phyloP scores from a whole-genome alignment of 2,329 filamentous ascomycete genomes.

The Talaromyces sp. region DNA sequence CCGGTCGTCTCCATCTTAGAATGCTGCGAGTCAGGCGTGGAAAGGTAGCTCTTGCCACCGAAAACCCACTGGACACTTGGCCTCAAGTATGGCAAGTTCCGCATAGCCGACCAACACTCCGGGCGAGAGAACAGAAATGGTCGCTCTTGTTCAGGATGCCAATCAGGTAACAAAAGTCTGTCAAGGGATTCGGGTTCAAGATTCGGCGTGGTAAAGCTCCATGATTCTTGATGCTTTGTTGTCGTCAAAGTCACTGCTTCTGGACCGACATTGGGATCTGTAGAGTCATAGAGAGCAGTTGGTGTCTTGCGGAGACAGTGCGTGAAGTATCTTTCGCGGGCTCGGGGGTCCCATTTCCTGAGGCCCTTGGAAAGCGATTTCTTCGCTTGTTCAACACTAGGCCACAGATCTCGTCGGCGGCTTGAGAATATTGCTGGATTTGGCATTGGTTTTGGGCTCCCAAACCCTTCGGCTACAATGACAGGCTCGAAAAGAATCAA shows the following conservation, averaged over 20 bases:
- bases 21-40: constrained; percentile 15
- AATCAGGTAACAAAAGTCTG: constrained; percentile 17
- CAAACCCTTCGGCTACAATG: constrained; percentile 17
- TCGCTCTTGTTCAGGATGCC: constrained; percentile 14
- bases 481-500: constrained; percentile 71
- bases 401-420: constrained; percentile 12
- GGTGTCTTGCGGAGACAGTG: constrained; percentile 16
- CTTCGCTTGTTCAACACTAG: constrained; percentile 7
- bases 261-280: constrained; percentile 1
- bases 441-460: not conserved
- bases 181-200: constrained; percentile 7
- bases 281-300: constrained; percentile 7
- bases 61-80: constrained; percentile 29
- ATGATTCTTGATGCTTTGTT: constrained; percentile 19
- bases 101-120: constrained; percentile 15
- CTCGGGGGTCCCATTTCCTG: constrained; percentile 17
- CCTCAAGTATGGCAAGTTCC: constrained; percentile 24
- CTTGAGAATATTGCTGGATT: constrained; percentile 10
- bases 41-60: constrained; percentile 21
- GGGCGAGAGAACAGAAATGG: constrained; percentile 15
- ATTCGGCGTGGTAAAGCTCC: constrained; percentile 4
- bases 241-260: constrained; percentile 23
- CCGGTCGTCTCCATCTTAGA: constrained; percentile 23
- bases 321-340: constrained; percentile 7
- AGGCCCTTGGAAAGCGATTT: constrained; percentile 4